Evolutionary conservation across 139 green algal genomes (phyloP), one percentile per base, ranked within the genome.

Genomic region (Limnomonas spitsbergensis): DNA sequence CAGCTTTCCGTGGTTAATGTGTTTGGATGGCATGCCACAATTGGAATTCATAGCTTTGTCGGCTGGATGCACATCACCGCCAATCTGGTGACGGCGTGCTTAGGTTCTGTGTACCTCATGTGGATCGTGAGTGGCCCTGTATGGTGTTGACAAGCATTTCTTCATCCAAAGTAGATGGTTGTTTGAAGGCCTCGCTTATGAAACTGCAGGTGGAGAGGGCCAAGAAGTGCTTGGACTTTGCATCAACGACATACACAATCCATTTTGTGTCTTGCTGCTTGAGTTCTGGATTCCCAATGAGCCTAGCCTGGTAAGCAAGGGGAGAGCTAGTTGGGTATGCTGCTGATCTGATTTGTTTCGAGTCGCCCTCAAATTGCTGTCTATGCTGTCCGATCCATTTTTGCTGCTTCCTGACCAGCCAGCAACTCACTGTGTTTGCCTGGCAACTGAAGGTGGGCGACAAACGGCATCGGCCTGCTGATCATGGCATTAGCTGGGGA

Each of bases 201-300:
- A n/a, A n/a, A n/a, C 20, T 39, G 78, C 84, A 94, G 85, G 91
- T 98, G 1, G 88, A 97, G 82, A 85, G 95, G 0, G 90, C 94
- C 1, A 98, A 98, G 78, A 98, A 98, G 82, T 98, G 95, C 75
- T 81, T 98, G 7, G 95, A 98, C 78, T 98, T 98, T 82, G 85
- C 89, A 4, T 87, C 84, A 14, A 98, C 95, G 0, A 61, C 85
- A 3, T 95, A 96, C 82, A 53, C 95, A 37, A 73, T 98, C 26
- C 95, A 98, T 78, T 56, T 95, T 1, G 40, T 91, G 0, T 78
- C 85, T 29, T 89, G 84, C 27, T 88, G 81, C 4, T 53, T 52
- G 4, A 91, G 87, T 69, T 81, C 68, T 14, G 91, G 90, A 6
- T 89, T 94, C 38, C 94, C 94, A 7, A 61, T 74, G 36, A 84